Evolutionary conservation across 2,329 filamentous ascomycete species (phyloP), one percentile per base, ranked within the genome.

Genomic region (Scolecobasidium constrictum): DNA sequence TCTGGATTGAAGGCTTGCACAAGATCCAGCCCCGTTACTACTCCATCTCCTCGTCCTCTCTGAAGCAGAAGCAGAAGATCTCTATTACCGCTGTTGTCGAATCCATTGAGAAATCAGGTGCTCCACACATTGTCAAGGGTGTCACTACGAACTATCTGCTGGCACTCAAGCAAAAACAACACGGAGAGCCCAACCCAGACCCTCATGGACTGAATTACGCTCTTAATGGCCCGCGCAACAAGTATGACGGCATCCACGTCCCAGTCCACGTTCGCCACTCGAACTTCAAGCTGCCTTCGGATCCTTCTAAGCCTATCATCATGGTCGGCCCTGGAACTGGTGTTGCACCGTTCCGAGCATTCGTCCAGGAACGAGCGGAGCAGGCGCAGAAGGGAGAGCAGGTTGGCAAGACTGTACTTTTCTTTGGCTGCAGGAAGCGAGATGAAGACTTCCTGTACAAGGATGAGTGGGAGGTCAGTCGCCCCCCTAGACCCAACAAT

Each of bases 1-100:
- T 88, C 54, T 80, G 96, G 54, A 87, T 98, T 51, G 92, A 98
- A 71, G 84, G 86, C 50, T 65, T 98, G 48, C 85, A 81, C 65
- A 96, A 95, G 71, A 78, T 98, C 45, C 92, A 98, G 64, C 90
- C 92, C 31, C 86, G 92, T 39, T 98, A 96, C 73, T 98, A 98
- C 71, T 98, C 93, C 39, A 98, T 98, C 62, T 98, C 92, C 2
- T 98, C 93, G 1, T 96, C 92, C 1, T 95, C 92, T 5, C 63
- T 87, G 6, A 88, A 94, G 13, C 88, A 98, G 60, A 88, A 92
- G 60, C 81, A 94, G 65, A 90, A 87, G 68, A 87, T 98, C 51
- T 86, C 92, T 47, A 83, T 98, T 55, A 98, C 92, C 13, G 90
- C 90, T 45, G 83, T 96, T 33, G 90, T 98, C 46, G 92, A 96